These are phyloP conservation scores for Verticillium klebahnii DNA, from an alignment of 2,329 filamentous ascomycete genomes.

Conservation along the genomic window DNA sequence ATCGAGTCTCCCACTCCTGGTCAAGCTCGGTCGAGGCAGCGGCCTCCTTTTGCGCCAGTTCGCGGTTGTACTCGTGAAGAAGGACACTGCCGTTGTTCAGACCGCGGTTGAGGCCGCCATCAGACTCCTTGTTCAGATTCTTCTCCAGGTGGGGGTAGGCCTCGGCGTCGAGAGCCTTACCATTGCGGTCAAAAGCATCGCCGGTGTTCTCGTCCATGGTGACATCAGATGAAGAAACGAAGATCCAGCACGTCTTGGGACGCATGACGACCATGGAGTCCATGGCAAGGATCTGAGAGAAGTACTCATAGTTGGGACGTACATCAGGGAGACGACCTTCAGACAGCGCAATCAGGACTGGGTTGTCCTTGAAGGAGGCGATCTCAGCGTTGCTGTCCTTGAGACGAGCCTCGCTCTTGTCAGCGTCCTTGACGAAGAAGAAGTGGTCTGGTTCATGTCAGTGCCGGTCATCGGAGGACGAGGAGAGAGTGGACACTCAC, in stretches of 20 bases:
- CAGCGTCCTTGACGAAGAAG: slow-evolving; percentile 50
- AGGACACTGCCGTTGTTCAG: slow-evolving; percentile 42
- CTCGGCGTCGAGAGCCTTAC: slow-evolving; percentile 35
- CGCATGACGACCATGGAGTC: slow-evolving; percentile 49
- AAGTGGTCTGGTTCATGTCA: slow-evolving; percentile 44
- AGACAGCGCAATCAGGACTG: slow-evolving; percentile 57
- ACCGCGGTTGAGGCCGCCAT: slow-evolving; percentile 40
- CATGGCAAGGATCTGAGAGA: slow-evolving; percentile 49
- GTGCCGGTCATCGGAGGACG: neutral
- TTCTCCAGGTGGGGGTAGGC: slow-evolving; percentile 53
- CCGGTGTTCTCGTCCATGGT: slow-evolving; percentile 38
- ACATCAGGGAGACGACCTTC: slow-evolving; percentile 53
- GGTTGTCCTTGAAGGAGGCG: slow-evolving; percentile 60
- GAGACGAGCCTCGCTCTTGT: slow-evolving; percentile 48
- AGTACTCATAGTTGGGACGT: slow-evolving; percentile 59
- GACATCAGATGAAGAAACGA: slow-evolving; percentile 49
- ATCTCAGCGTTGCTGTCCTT: slow-evolving; percentile 33
- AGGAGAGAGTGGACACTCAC: slow-evolving; percentile 37
- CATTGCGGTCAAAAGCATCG: slow-evolving; percentile 37
- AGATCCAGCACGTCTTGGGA: slow-evolving; percentile 56
- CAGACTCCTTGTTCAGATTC: slow-evolving; percentile 43
- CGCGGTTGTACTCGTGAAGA: slow-evolving; percentile 55
- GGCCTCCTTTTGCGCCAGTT: slow-evolving; percentile 50
- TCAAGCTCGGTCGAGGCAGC: slow-evolving; percentile 49
- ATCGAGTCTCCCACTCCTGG: slow-evolving; percentile 53